Evolutionary conservation across 495 filamentous ascomycete species (phyloP), one percentile per base, ranked within the genome.

Genomic region (Penicillium parvum): DNA sequence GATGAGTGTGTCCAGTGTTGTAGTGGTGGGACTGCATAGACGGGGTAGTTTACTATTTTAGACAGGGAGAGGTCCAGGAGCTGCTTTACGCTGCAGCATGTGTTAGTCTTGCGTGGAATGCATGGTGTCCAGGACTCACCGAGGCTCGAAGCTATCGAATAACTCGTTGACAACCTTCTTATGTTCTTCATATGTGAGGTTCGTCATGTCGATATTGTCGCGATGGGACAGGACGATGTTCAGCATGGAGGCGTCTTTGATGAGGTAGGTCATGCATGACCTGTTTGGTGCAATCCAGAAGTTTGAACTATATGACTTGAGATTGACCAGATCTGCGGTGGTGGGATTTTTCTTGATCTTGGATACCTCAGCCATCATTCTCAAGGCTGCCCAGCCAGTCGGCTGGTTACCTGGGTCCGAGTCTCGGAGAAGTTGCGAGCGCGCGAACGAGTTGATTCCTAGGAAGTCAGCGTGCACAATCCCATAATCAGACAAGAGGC

Each of bases 321-420:
- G n/a, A 12, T 23, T 19, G n/a, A 41, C 27, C 1, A 41, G 27
- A 7, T 41, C 27, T 8, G 18, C 29, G 7, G 29, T 17, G 20
- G 28, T 4, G 9, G 41, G 41, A 19, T 44, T 17, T 3, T 35
- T 23, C 16, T 44, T 35, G 9, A 44, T 44, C 5, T 37, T 44
- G 11, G 41, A 44, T 17, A 36, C 22, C 9, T 37, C 41, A 5
- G 41, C 32, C 41, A 44, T 44, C 41, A 44, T 44, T 30, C 41
- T 37, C n/a, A 44, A 28, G 1, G 41, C 41, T 12, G 41, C 41
- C 41, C 41, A 44, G 5, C 41, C 41, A 12, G 41, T 44, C 11
- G 41, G 41, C 11, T 44, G 21, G 14, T 22, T 11, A 5, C 23
- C 32, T 1, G 41, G 41, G 15, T 44, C 41, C 1, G 22, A 16